Conservation (phyloP, 345 rosid species). For the Microthlaspi erraticum region DNA sequence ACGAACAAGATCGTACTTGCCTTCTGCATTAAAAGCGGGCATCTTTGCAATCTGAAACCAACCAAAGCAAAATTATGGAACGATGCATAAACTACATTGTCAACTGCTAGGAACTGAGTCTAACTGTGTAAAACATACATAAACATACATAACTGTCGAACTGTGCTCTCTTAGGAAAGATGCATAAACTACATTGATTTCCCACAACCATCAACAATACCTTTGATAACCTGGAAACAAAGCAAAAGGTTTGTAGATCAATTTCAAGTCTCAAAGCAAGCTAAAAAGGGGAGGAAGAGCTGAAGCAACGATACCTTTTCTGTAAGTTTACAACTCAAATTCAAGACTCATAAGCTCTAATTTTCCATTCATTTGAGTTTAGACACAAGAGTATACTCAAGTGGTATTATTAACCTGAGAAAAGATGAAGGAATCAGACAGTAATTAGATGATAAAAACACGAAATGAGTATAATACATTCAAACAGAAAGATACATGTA, state of each 20-base stretch:
- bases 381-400: too few species aligned
- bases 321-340: too few species aligned
- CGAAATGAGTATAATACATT: too few species aligned
- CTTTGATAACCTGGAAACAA: conserved; percentile 67
- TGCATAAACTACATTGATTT: conserved; percentile 94
- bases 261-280: background rate
- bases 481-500: too few species aligned
- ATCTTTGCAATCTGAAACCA: conserved; percentile 85
- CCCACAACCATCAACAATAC: conserved; percentile 89
- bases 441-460: too few species aligned
- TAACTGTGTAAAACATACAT: conserved; percentile 53
- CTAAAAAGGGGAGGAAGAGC: conserved; percentile 7
- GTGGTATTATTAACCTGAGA: too few species aligned
- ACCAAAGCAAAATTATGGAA: background rate
- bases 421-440: too few species aligned
- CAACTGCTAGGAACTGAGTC: conserved; percentile 2
- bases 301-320: conserved; percentile 66
- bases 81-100: conserved; percentile 1
- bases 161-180: too few species aligned
- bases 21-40: conserved; percentile 85
- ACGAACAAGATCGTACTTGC: conserved; percentile 92
- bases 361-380: too few species aligned
- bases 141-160: too few species aligned
- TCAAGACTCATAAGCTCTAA: too few species aligned
- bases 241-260: background rate